phyloP scores from a whole-genome alignment of 2,329 filamentous ascomycete genomes.

The Cladosporium austrohemisphaericum region DNA sequence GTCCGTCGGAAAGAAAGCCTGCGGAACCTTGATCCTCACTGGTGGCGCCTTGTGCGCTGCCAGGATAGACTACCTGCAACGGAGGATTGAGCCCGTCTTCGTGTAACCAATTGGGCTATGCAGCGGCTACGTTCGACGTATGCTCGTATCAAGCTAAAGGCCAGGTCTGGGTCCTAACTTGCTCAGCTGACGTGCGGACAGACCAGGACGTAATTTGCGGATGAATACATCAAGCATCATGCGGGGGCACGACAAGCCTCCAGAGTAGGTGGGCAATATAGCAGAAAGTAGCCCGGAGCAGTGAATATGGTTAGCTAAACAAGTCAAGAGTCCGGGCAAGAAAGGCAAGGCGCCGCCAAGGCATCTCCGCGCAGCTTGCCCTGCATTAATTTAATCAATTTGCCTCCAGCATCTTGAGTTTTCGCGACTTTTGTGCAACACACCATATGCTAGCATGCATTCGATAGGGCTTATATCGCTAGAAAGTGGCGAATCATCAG shows the following conservation, averaged over 20 bases:
- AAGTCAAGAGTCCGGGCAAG: slow-evolving; percentile 9
- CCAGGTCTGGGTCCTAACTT: not conserved
- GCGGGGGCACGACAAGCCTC: not conserved
- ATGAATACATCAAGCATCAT: not conserved
- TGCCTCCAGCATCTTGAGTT: not conserved
- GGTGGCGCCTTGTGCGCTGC: not conserved
- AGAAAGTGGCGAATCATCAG: too few species aligned
- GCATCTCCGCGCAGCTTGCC: slow-evolving; percentile 10
- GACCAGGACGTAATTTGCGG: not conserved
- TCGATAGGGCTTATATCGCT: too few species aligned
- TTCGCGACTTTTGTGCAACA: too few species aligned
- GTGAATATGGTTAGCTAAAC: not conserved
- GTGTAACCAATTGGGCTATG: not conserved
- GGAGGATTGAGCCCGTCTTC: slow-evolving; percentile 3
- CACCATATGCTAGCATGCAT: too few species aligned
- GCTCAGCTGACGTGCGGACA: slow-evolving; percentile 10
- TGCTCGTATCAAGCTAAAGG: not conserved
- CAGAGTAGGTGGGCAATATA: not conserved
- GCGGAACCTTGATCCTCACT: not conserved
- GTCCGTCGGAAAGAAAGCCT: slow-evolving; percentile 9
- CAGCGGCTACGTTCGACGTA: not conserved
- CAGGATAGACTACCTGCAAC: not conserved
- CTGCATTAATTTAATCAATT: slow-evolving; percentile 13
- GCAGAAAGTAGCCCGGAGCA: slow-evolving; percentile 14
- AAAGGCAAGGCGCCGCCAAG: slow-evolving; percentile 14